These are phyloP conservation scores for Tetragonia tetragonoides DNA, from an alignment of 148 eudicot species.

Conservation along the genomic window DNA sequence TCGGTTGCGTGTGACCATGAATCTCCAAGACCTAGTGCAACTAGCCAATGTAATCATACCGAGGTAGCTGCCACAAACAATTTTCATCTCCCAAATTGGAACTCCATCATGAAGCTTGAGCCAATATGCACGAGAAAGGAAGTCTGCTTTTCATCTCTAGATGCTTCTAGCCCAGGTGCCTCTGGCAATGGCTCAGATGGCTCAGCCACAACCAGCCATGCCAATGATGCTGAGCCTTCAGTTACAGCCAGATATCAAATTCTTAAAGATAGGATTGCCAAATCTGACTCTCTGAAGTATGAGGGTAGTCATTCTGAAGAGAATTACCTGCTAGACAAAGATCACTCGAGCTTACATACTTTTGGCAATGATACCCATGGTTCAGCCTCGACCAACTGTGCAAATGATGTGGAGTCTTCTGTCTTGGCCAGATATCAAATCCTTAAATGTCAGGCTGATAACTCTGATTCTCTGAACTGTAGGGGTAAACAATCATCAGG, in stretches of 20 bases:
- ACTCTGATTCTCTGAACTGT: not conserved
- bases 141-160: not conserved
- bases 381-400: not conserved
- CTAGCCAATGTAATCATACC: not conserved
- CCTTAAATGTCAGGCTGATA: slow-evolving; percentile 24
- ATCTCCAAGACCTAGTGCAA: not conserved
- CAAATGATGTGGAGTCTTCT: slow-evolving; percentile 42
- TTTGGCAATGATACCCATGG: slow-evolving; percentile 9
- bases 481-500: slow-evolving; percentile 9
- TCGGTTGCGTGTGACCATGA: slow-evolving; percentile 12
- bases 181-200: slow-evolving; percentile 10
- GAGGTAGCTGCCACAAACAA: slow-evolving; percentile 43
- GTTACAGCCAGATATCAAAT: slow-evolving; percentile 58
- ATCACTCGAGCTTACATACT: not conserved
- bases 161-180: not conserved
- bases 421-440: slow-evolving; percentile 43
- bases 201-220: slow-evolving; percentile 14
- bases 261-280: slow-evolving; percentile 40
- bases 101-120: slow-evolving; percentile 5
- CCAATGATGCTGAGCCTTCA: slow-evolving; percentile 45
- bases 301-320: slow-evolving; percentile 14
- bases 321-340: slow-evolving; percentile 7
- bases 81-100: slow-evolving; percentile 33
- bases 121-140: slow-evolving; percentile 2
- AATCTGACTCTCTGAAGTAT: slow-evolving; percentile 21